These are phyloP conservation scores for Rhododendron ovatum DNA, from an alignment of 148 eudicot species.

Conservation along the genomic window DNA sequence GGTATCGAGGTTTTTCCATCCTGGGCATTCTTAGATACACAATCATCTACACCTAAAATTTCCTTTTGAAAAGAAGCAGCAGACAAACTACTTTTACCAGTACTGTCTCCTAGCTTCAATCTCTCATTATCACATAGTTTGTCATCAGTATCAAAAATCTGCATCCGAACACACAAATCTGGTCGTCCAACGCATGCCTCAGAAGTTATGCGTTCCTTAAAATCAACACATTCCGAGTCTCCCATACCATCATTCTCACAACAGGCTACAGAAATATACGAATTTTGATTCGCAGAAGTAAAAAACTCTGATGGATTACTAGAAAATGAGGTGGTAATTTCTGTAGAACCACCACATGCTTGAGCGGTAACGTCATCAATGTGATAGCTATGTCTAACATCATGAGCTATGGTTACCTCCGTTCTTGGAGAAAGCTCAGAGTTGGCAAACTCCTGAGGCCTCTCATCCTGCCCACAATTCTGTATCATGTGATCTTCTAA, in stretches of 20 bases:
- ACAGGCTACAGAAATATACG: not conserved
- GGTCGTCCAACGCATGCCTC: not conserved
- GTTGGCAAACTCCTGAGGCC: slow-evolving; percentile 19
- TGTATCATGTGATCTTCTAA: slow-evolving; percentile 12
- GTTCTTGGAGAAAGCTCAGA: slow-evolving; percentile 9
- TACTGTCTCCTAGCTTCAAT: slow-evolving; percentile 14
- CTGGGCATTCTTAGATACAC: slow-evolving; percentile 14
- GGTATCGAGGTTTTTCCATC: slow-evolving; percentile 11
- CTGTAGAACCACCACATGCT: slow-evolving; percentile 6
- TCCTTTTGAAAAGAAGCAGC: slow-evolving; percentile 18
- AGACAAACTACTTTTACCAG: not conserved
- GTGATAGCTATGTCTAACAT: not conserved
- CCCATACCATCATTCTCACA: not conserved
- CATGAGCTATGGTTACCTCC: slow-evolving; percentile 21
- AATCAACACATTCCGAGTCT: slow-evolving; percentile 5
- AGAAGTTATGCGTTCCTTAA: slow-evolving; percentile 5
- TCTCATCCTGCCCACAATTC: slow-evolving; percentile 19
- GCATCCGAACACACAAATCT: slow-evolving; percentile 8
- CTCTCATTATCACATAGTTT: slow-evolving; percentile 9
- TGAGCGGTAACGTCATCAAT: not conserved
- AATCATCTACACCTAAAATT: slow-evolving; percentile 12
- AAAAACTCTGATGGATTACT: not conserved
- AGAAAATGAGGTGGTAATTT: slow-evolving; percentile 2
- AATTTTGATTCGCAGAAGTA: slow-evolving; percentile 10
- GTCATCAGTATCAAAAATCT: slow-evolving; percentile 10